Conservation (phyloP, 257 asterid species). For the Solanum boliviense region DNA sequence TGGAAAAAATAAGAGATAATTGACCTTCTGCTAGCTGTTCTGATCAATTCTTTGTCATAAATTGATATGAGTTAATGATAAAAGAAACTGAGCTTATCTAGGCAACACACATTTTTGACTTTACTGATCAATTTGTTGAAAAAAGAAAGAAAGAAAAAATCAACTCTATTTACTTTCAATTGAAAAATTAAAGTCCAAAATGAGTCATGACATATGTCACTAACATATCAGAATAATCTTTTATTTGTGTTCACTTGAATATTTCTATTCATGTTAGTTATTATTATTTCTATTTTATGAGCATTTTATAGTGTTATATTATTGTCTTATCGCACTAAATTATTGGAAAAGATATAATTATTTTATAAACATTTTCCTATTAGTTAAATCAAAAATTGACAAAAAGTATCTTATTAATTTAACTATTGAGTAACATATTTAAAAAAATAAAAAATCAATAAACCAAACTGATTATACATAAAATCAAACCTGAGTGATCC, state of each 20-base stretch:
- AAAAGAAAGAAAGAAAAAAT: background rate
- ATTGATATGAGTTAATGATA: background rate
- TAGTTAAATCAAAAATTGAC: accelerated
- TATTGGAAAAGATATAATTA: no score
- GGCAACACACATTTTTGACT: background rate
- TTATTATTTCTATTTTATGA: no score
- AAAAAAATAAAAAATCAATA: no score
- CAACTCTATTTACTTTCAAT: background rate
- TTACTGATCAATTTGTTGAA: background rate
- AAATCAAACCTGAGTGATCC: no score
- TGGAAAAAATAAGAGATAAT: background rate
- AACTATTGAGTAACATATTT: no score
- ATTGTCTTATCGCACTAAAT: no score
- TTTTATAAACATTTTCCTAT: no score
- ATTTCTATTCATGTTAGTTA: no score
- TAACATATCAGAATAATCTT: background rate
- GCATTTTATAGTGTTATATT: no score
- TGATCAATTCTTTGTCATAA: background rate
- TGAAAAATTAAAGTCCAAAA: background rate
- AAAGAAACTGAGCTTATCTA: background rate
- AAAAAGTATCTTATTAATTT: no score
- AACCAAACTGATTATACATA: no score
- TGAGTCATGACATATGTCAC: background rate
- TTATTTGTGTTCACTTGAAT: background rate
- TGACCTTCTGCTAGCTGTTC: background rate